Evolutionary conservation across 1,139 yeast species (phyloP), one percentile per base, ranked within the genome.

Genomic region (Magnusiomyces fungicola): DNA sequence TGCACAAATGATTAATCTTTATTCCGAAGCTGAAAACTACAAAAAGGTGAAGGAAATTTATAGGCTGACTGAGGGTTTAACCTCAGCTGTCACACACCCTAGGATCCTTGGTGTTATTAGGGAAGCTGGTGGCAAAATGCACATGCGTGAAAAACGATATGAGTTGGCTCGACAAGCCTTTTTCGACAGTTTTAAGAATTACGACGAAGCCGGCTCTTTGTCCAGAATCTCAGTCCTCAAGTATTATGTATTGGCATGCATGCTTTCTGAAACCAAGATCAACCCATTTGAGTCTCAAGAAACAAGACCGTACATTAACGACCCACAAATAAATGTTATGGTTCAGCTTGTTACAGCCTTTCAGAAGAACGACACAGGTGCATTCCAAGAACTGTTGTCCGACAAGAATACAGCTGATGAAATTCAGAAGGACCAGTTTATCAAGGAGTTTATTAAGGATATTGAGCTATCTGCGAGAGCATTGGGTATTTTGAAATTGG

Each of bases 161-260:
- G 80, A 76, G 43, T 66, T 67, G 47, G 88, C 95, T 0, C 73
- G 85, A 34, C 69, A 73, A 43, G 83, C 78, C 53, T 82, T 83
- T 58, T 83, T 82, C 60, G 88, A 82, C 57, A 74, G 86, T 48
- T 86, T 86, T 65, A 81, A 82, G 58, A 81, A 77, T 55, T 85
- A 80, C 63, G 94, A 86, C 62, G 95, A 85, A 64, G 83, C 87
- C 25, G 95, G 94, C 1, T 79, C 84, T 50, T 64, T 70, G 21
- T 70, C 70, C 45, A 74, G 86, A 52, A 70, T 75, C 32, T 63
- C 66, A 24, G 77, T 81, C 3, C 70, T 86, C 55, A 79, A 79
- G 55, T 82, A 81, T 62, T 73, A 81, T 55, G 79, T 81, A 2
- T 62, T 85, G 10, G 77, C 87, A 27, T 79, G 84, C 7, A 69